Evolutionary conservation across 176 grass and related monocot genomes (phyloP), one percentile per base, ranked within the genome.

Genomic region (Cenchrus purpureus): DNA sequence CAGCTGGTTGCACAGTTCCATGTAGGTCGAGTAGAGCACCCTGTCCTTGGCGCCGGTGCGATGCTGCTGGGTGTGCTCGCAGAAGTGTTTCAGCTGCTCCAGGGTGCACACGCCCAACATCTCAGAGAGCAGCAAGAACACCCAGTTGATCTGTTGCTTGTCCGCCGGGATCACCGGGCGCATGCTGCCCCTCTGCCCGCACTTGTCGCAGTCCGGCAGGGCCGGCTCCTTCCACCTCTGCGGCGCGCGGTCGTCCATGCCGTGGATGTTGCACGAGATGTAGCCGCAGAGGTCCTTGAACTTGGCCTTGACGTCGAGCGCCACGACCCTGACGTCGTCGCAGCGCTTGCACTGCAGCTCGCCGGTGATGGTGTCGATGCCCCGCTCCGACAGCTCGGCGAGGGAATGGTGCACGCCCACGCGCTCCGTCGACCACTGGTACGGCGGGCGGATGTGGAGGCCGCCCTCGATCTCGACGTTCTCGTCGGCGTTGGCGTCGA

Each of bases 51-150:
- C 88, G 0, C 92, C 88, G 0, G 92, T 94, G 40, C 90, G 82
- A 22, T 97, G 92, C 8, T 82, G 83, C 6, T 71, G 53, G 1
- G 74, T 94, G 31, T 65, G 22, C 0, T 56, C 85, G 12, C 90
- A 97, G 3, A 97, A 92, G 56, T 87, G 45, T 28, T 97, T 92
- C 10, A 97, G 92, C 59, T 97, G 94, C 0, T 90, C 88, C 2
- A 97, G 25, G 0, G 84, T 92, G 83, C 92, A 92, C 0, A 78
- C 25, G 4, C 92, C 94, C 0, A 97, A 25, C 42, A 37, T 89
- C 76, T 97, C 80, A 0, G 80, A 78, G 0, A 94, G 87, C 50
- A 97, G 43, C 72, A 97, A 5, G 12, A 97, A 97, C 2, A 97
- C 2, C 94, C 94, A 97, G 12, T 94, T 97, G 61, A 97, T 92